Conservation (phyloP, 2,329 filamentous ascomycete species). For the Allantophomopsis cytisporea region DNA sequence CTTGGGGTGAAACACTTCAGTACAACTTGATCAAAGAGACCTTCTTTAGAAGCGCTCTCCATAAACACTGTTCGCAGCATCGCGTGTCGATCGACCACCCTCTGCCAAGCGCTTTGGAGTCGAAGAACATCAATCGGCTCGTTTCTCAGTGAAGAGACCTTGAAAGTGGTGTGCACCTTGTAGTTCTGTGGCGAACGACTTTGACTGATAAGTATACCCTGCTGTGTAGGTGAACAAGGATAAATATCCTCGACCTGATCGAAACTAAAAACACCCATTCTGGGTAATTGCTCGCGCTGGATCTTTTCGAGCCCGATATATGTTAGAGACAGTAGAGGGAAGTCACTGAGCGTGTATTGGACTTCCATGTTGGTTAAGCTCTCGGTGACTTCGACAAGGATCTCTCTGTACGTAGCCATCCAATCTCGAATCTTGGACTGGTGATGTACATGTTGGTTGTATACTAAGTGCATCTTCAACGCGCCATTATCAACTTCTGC, state of each 20-base stretch:
- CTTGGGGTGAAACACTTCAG: constrained; percentile 5
- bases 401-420: neutral
- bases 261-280: neutral
- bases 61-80: constrained; percentile 18
- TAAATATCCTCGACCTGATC: constrained; percentile 13
- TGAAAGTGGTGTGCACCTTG: constrained; percentile 38
- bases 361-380: neutral
- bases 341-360: constrained; percentile 1
- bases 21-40: constrained; percentile 15
- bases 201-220: constrained; percentile 5
- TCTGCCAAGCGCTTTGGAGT: constrained; percentile 12
- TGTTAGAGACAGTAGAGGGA: constrained; percentile 2
- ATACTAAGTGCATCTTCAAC: constrained; percentile 2
- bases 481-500: neutral
- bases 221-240: constrained; percentile 11
- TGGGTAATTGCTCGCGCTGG: neutral
- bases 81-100: constrained; percentile 6
- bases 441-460: neutral
- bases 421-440: constrained; percentile 1
- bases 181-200: neutral
- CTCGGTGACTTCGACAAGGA: neutral
- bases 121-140: neutral
- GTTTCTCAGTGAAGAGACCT: constrained; percentile 5
- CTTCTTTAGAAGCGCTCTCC: constrained; percentile 12
- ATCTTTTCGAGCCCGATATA: neutral